Percentiles rank a stretch among this genome's conserved stretches.
phyloP scores from a whole-genome alignment of 2,329 filamentous ascomycete genomes.

The Trichoderma koningii region DNA sequence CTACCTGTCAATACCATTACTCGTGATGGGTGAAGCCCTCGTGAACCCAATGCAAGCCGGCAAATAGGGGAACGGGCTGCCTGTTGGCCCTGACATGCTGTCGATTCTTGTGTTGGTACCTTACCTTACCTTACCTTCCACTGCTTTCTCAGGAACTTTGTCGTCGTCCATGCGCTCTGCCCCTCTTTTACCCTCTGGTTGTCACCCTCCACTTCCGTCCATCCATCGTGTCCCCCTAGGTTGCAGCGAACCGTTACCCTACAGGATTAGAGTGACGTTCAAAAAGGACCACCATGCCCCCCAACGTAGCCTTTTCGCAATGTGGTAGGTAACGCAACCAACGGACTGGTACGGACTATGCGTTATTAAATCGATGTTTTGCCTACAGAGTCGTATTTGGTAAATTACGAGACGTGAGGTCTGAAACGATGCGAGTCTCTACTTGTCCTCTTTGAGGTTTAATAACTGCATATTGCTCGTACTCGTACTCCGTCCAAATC shows the following conservation, averaged over 20 bases:
- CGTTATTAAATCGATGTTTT: conserved; percentile 8
- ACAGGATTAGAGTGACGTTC: background rate
- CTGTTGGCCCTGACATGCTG: too few species aligned
- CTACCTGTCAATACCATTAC: background rate
- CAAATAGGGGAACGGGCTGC: background rate
- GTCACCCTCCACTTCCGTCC: conserved; percentile 17
- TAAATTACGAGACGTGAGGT: background rate
- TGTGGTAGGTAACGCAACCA: conserved; percentile 2
- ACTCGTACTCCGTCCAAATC: too few species aligned
- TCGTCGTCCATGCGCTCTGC: conserved; percentile 1
- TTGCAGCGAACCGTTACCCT: conserved; percentile 23
- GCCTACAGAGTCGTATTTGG: background rate
- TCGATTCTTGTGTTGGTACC: background rate
- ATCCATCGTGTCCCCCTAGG: background rate
- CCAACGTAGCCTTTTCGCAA: too few species aligned
- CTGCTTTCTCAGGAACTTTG: conserved; percentile 4
- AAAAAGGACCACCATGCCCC: background rate
- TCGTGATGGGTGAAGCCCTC: too few species aligned
- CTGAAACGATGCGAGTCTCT: background rate
- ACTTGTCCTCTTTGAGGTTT: background rate
- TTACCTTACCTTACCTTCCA: background rate
- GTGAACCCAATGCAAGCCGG: background rate
- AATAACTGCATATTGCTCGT: too few species aligned
- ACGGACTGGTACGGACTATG: conserved; percentile 16
- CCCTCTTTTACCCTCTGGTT: conserved; percentile 24